Conservation (phyloP, 306 rosid genomes). For the Trichosanthes truncata region DNA sequence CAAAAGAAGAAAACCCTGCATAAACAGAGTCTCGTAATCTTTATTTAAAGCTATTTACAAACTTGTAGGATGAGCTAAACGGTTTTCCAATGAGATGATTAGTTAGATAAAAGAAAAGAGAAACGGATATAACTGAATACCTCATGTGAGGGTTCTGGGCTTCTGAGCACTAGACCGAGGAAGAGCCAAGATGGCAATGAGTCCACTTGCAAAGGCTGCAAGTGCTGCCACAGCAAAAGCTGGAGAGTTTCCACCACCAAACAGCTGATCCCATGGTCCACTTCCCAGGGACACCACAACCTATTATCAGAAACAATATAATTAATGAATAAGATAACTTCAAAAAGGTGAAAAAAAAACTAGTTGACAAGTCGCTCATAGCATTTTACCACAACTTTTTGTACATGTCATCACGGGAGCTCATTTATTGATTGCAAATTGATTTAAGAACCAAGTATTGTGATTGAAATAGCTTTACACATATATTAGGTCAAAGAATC, state of each 20-base stretch:
- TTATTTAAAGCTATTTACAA: conserved; percentile 25
- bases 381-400: not conserved
- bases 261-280: conserved; percentile 99
- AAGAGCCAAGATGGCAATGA: conserved; percentile 68
- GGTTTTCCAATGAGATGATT: conserved; percentile 12
- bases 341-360: not conserved
- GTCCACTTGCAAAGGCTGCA: conserved; percentile 84
- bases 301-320: conserved; percentile 41
- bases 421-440: not conserved
- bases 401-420: not conserved
- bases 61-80: conserved; percentile 9
- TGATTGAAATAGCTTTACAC: not conserved
- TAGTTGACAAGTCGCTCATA: not conserved
- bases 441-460: not conserved
- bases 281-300: conserved; percentile 83
- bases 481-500: not conserved
- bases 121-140: conserved; percentile 39
- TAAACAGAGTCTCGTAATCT: not conserved
- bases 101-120: conserved; percentile 10
- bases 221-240: conserved; percentile 80
- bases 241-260: conserved; percentile 96
- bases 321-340: conserved; percentile 7
- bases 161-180: conserved; percentile 63
- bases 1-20: not conserved
- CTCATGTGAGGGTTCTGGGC: conserved; percentile 52